Evolutionary conservation across 2,329 filamentous ascomycete genomes (phyloP).

Genomic region (Elsinoe necatrix): DNA sequence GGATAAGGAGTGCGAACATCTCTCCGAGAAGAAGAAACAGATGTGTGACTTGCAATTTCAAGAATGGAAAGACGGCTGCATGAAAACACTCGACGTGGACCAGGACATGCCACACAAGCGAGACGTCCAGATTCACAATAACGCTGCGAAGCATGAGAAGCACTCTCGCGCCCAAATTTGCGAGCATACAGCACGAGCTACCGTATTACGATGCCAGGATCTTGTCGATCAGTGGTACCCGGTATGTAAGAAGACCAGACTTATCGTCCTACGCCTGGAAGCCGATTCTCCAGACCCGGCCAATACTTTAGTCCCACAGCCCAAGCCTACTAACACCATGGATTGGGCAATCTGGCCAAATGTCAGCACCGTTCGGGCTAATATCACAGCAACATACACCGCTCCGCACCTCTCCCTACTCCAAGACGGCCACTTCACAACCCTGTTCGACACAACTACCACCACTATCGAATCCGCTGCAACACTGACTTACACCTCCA

Average conservation of each 20-base stretch:
- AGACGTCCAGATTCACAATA: neutral
- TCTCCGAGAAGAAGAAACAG: neutral
- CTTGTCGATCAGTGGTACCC: neutral
- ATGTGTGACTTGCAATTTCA: no score
- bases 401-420: no score
- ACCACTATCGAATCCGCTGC: no score
- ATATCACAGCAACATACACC: no score
- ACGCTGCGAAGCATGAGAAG: neutral
- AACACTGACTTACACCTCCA: no score
- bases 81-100: neutral
- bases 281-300: constrained; percentile 3
- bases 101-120: no score
- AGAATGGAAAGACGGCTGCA: neutral
- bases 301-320: neutral
- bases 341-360: no score
- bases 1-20: neutral
- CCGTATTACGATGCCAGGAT: neutral
- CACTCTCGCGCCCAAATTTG: neutral
- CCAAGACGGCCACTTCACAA: no score
- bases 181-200: neutral
- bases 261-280: neutral
- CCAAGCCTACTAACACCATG: neutral
- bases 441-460: no score
- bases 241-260: neutral
- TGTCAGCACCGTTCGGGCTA: no score